Base-by-base conservation (phyloP, 208 protist species). In the Angomonas ambiguus region DNA sequence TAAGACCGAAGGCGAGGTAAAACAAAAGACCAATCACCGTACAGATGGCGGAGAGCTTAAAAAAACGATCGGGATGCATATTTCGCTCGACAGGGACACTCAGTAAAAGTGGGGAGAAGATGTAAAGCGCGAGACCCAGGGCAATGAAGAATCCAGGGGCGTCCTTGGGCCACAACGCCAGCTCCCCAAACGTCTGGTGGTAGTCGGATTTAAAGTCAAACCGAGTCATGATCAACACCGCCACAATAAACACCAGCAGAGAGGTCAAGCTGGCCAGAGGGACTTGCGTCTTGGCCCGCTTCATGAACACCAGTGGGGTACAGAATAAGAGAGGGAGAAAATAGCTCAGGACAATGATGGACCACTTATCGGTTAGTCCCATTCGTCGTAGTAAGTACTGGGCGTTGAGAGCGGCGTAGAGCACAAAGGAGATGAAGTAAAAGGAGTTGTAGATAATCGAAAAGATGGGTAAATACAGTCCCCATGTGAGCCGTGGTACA, bases 291-390 rank as follows among this genome's bases (percentile, higher is more conserved):
- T 53, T 33, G 20, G 79, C 74, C n/a, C 72, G 67, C 71, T 84
- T 84, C 69, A 80, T 78, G 65, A 79, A 81, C 16, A 77, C 68
- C 30, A 84, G 53, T 0, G 74, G 74, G n/a, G 80, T 51, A 3
- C 56, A 73, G 51, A 77, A 72, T 11, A 76, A 34, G 0, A 65
- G 67, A n/a, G 79, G 79, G 27, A 84, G 69, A 24, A 79, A 69
- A 27, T 78, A 68, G 69, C 69, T 71, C 24, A 84, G 75, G 20
- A 65, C 72, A 16, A 51, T 66, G 1, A 69, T 65, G 1, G 62
- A 38, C 33, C 49, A 42, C 33, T 59, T 67, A 6, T 18, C 65
- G 53, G 20, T 32, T 16, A 79, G 72, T 28, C 65, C 58, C 75
- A 80, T 74, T 24, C 62, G 51, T 0, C 60, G 35, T 13, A 84